Evolutionary conservation across 2,329 filamentous ascomycete genomes (phyloP).

Genomic region (Plectosphaerella cucumerina): DNA sequence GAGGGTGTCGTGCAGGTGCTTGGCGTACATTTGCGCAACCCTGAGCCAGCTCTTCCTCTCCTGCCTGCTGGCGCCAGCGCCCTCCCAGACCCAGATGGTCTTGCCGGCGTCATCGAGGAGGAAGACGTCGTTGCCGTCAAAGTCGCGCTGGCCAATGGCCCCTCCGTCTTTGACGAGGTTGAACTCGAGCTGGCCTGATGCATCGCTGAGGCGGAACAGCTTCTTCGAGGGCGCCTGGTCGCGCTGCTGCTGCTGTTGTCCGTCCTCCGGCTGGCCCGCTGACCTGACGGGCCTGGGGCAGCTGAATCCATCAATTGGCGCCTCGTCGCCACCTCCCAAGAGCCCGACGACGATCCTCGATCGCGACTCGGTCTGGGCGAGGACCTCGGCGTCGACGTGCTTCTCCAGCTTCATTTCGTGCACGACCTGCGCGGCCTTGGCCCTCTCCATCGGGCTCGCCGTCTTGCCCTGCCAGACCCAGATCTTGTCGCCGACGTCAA

Average conservation of each 20-base stretch:
- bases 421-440: slow-evolving; percentile 63
- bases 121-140: slow-evolving; percentile 59
- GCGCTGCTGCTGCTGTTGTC: not conserved
- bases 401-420: slow-evolving; percentile 61
- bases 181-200: slow-evolving; percentile 52
- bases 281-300: slow-evolving; percentile 35
- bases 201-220: slow-evolving; percentile 61
- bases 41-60: slow-evolving; percentile 60
- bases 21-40: slow-evolving; percentile 53
- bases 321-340: slow-evolving; percentile 43
- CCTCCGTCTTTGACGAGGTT: slow-evolving; percentile 53
- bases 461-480: slow-evolving; percentile 66
- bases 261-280: slow-evolving; percentile 12
- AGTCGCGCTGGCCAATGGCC: slow-evolving; percentile 38
- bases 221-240: slow-evolving; percentile 25
- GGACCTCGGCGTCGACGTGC: slow-evolving; percentile 60
- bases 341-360: slow-evolving; percentile 51
- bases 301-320: slow-evolving; percentile 33
- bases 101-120: slow-evolving; percentile 54
- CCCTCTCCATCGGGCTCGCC: slow-evolving; percentile 65
- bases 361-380: slow-evolving; percentile 56
- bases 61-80: slow-evolving; percentile 47
- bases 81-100: slow-evolving; percentile 64
- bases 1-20: slow-evolving; percentile 29
- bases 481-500: slow-evolving; percentile 60